Base-by-base conservation (phyloP, 768 basidiomycete species). In the Agrocybe praecox region DNA sequence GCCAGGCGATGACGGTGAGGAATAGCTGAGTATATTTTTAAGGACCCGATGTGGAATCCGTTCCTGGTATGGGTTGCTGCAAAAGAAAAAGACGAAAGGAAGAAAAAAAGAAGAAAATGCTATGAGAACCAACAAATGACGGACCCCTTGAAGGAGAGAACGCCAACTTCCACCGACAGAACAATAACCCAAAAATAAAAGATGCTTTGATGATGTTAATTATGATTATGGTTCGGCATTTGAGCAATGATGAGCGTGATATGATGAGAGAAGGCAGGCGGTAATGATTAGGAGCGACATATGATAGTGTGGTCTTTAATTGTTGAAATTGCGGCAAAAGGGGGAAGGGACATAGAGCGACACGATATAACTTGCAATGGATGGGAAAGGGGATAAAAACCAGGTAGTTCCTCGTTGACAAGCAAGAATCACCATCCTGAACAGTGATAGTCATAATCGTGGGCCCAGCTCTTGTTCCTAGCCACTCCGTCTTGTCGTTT, bases 401-500 rank as follows among this genome's bases (percentile, higher is more conserved):
- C 36, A 40, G 36, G 14, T 12, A 14, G 36, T 6, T 6, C 6
- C 14, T 12, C 6, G 14, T 6, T 5, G 36, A 14, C 4, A 12
- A 6, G n/a, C 36, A 29, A 40, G 40, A n/a, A 65, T 68, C 52
- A 89, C 88, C 88, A 90, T 42, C 88, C 88, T 17, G 79, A 67
- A 57, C 72, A 75, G 68, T 89, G 88, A 67, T 80, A 89, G 58
- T 89, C 85, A 56, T 87, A 80, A 19, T n/a, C n/a, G n/a, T n/a
- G n/a, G n/a, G 84, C 82, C 85, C 83, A 88, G 65, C 85, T 89
- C 50, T 81, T 78, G 67, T 87, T 88, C 61, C 86, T 73, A 50
- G 83, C 80, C 68, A 88, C 66, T 11, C 80, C 80, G 29, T 70
- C 73, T 68, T 69, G 72, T 61, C 62, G 75, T 60, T 69, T 74